Base-by-base conservation (phyloP, 2,329 filamentous ascomycete species). In the Pseudogymnoascus sp. region DNA sequence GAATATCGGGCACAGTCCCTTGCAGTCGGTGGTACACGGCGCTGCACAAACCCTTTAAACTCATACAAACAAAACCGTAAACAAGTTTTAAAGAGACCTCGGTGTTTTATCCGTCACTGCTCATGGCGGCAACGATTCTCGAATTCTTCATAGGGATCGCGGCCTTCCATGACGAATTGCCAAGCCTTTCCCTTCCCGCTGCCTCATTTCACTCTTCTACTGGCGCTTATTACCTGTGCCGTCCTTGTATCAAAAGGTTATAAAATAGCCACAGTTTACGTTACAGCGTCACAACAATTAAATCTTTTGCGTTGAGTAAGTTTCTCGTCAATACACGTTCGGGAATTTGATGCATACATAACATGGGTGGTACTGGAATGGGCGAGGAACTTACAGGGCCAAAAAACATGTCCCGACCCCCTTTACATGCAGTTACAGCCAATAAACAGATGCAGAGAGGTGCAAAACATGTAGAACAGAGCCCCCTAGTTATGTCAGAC, bases 91-190 rank as follows among this genome's bases (percentile, higher is more conserved):
- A 57, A 21, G 1, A 57, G 51, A 57, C 29, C 51, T 57, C 29
- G 29, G n/a, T 21, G 29, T 21, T 57, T 57, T 21, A 57, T 18
- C n/a, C 16, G 10, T 36, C 16, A 4, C 51, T 34, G 3, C 29
- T 34, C 11, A 57, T 54, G n/a, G 26, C 16, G 5, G 16, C 51
- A 21, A 34, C 29, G 16, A 36, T 57, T 14, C n/a, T 57, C 51
- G 12, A 21, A 34, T 57, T 34, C 51, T 57, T 57, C 29, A 57
- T 57, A 12, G 29, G 10, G 51, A 57, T 57, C 51, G 51, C 5
- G 29, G 29, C 29, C 51, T 57, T 57, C 16, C 51, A 57, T 57
- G 51, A 57, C 51, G 51, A 21, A 57, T 10, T 57, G 51, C 51
- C 51, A 57, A 57, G 51, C 29, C 51, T 14, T 21, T 18, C 29